Evolutionary conservation across 163 green algal species (phyloP).

Genomic region (Picocystis sp.): DNA sequence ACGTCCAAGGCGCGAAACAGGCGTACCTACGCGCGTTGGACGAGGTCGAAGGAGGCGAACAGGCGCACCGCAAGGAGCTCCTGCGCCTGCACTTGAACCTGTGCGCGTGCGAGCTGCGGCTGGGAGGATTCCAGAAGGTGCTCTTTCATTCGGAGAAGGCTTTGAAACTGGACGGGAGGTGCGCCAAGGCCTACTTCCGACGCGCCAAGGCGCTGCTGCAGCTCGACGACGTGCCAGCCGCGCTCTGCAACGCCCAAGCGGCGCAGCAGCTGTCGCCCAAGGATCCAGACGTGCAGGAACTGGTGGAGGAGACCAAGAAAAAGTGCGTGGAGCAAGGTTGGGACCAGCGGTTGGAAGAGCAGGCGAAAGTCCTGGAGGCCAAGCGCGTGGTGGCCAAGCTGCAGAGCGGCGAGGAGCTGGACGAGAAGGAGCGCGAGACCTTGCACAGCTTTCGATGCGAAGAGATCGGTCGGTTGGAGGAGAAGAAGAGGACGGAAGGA

Average conservation of each 20-base stretch:
- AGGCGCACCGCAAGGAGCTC: too few relatives aligned
- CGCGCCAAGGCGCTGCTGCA: constrained; percentile 8
- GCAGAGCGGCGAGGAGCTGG: constrained; percentile 3
- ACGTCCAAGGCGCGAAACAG: constrained; percentile 1
- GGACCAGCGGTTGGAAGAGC: not conserved
- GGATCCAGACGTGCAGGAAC: constrained; percentile 4
- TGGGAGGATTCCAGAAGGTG: not conserved
- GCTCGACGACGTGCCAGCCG: constrained; percentile 8
- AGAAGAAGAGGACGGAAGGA: too few relatives aligned
- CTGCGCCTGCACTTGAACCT: constrained; percentile 10
- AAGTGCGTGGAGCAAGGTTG: not conserved
- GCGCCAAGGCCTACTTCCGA: constrained; percentile 8
- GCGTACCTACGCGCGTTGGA: not conserved
- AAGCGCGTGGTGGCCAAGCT: not conserved
- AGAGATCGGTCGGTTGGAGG: too few relatives aligned
- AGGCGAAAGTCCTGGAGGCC: constrained; percentile 1
- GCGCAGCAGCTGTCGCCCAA: not conserved
- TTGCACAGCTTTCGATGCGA: too few relatives aligned
- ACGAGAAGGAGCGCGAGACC: too few relatives aligned
- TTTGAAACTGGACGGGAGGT: not conserved
- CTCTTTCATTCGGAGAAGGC: constrained; percentile 2
- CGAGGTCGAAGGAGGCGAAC: not conserved
- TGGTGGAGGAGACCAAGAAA: constrained; percentile 8
- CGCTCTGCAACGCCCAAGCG: not conserved
- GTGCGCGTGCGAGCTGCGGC: constrained; percentile 9